These are phyloP conservation scores for Ophiosphaerella herpotricha DNA, from an alignment of 2,329 filamentous ascomycete species.

Conservation along the genomic window DNA sequence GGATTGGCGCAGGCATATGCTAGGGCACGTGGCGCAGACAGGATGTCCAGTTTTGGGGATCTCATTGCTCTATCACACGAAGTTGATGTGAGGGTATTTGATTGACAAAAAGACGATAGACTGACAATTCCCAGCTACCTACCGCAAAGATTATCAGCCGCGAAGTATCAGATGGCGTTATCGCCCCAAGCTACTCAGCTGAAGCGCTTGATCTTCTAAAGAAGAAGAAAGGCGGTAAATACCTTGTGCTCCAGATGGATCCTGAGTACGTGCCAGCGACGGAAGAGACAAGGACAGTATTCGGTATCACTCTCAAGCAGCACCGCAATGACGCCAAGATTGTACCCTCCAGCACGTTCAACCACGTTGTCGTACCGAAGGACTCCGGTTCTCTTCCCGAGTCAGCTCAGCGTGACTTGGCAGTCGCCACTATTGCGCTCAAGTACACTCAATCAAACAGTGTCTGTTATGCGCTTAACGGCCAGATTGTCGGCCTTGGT, in stretches of 20 bases:
- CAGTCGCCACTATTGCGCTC: constrained; percentile 92
- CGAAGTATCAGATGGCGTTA: constrained; percentile 96
- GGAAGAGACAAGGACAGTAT: constrained; percentile 83
- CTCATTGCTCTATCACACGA: constrained; percentile 90
- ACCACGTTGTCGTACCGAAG: constrained; percentile 84
- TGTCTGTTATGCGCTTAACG: constrained; percentile 94
- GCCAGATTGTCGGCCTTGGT: constrained; percentile 90
- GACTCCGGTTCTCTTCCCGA: constrained; percentile 73
- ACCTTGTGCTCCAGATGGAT: constrained; percentile 95
- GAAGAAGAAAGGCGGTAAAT: constrained; percentile 98
- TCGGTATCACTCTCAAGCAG: constrained; percentile 86
- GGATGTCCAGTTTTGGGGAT: constrained; percentile 98
- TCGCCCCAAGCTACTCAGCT: constrained; percentile 83
- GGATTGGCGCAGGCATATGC: constrained; percentile 92
- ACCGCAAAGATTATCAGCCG: constrained; percentile 98
- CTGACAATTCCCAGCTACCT: constrained; percentile 54
- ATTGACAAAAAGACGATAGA: background rate
- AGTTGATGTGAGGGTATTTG: constrained; percentile 65
- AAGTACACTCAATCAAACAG: constrained; percentile 99
- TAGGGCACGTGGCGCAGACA: constrained; percentile 90
- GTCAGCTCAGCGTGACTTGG: constrained; percentile 82
- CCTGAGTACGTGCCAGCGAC: constrained; percentile 75
- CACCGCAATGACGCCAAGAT: constrained; percentile 92
- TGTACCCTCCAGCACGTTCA: constrained; percentile 79
- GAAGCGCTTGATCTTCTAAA: constrained; percentile 88